A percentile compares a stretch with the other conserved stretches of the same genome.
Evolutionary conservation across 495 filamentous ascomycete species (phyloP).

Genomic region (Xylaria venustula): DNA sequence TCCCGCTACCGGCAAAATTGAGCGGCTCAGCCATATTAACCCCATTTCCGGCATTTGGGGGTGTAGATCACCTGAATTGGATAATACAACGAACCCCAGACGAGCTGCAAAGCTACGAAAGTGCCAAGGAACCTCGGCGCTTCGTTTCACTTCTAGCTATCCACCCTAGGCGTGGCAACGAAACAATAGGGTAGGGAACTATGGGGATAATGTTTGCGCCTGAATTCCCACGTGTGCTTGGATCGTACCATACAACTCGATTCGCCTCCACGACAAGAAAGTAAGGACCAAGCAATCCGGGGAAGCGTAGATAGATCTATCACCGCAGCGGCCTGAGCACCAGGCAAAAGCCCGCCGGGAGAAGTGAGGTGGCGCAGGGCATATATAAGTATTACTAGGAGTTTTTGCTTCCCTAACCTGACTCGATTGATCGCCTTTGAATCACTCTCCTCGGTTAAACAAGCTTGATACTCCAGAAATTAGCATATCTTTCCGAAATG

Average conservation of each 20-base stretch:
- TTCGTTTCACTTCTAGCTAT: not conserved
- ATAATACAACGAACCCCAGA: slow-evolving; percentile 2
- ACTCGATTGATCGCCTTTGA: not conserved
- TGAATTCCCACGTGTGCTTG: slow-evolving; percentile 1
- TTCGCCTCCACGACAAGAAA: not conserved
- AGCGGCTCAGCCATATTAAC: slow-evolving; percentile 27
- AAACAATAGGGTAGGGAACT: not conserved
- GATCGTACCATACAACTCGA: not conserved
- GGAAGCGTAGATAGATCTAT: not conserved
- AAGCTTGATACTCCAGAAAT: slow-evolving; percentile 9
- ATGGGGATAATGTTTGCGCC: slow-evolving; percentile 6
- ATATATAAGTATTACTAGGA: not conserved
- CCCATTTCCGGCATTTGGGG: slow-evolving; percentile 22
- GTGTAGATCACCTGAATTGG: slow-evolving; percentile 9
- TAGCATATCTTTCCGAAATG: slow-evolving; percentile 28
- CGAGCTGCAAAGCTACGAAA: slow-evolving; percentile 17
- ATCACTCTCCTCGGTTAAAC: slow-evolving; percentile 9
- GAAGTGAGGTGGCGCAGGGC: slow-evolving; percentile 1
- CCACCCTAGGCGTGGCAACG: not conserved
- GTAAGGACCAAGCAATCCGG: not conserved
- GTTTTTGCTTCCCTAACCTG: not conserved
- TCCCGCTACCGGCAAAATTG: slow-evolving; percentile 11
- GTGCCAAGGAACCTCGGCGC: slow-evolving; percentile 25
- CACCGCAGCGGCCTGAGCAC: not conserved
- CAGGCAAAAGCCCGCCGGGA: slow-evolving; percentile 7